Evolutionary conservation across 306 rosid species (phyloP).

Genomic region (Citrullus mucosospermus): DNA sequence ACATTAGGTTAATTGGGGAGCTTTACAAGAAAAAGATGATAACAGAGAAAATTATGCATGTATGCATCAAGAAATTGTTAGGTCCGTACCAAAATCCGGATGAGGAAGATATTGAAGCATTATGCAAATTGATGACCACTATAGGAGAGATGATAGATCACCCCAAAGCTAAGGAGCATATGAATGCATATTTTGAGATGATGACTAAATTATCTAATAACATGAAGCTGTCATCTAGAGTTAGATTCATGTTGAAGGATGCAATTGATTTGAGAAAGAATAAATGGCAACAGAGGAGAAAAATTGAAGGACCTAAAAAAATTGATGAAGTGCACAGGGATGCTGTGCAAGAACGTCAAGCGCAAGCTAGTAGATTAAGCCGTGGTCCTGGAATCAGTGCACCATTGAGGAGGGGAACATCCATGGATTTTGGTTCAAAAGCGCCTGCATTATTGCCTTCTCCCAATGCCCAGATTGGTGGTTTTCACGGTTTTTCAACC

Average conservation of each 20-base stretch:
- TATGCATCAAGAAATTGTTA: conserved; percentile 60
- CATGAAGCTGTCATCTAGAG: conserved; percentile 80
- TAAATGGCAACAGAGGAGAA: conserved; percentile 86
- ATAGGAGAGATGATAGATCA: conserved; percentile 95
- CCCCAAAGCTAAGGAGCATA: conserved; percentile 67
- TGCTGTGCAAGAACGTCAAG: conserved; percentile 89
- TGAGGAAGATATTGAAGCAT: conserved; percentile 86
- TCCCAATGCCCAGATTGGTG: conserved; percentile 46
- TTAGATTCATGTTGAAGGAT: conserved; percentile 94
- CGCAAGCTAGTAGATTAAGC: conserved; percentile 58
- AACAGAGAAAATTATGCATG: conserved; percentile 94
- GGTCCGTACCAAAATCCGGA: conserved; percentile 76
- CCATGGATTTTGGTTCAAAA: conserved; percentile 53
- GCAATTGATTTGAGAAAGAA: conserved; percentile 75
- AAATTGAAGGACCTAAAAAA: conserved; percentile 94
- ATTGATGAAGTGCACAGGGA: conserved; percentile 93
- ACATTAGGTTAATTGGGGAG: conserved; percentile 91
- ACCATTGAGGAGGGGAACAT: conserved; percentile 43
- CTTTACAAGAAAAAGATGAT: conserved; percentile 88
- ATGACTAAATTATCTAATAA: conserved; percentile 53
- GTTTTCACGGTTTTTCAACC: conserved; percentile 45
- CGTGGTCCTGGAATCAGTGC: conserved; percentile 53
- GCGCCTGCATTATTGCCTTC: conserved; percentile 37
- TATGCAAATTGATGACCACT: conserved; percentile 94
- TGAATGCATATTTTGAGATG: conserved; percentile 76